phyloP scores from a whole-genome alignment of 1,284 basidiomycete genomes.

The Melanopsichium pennsylvanicum region DNA sequence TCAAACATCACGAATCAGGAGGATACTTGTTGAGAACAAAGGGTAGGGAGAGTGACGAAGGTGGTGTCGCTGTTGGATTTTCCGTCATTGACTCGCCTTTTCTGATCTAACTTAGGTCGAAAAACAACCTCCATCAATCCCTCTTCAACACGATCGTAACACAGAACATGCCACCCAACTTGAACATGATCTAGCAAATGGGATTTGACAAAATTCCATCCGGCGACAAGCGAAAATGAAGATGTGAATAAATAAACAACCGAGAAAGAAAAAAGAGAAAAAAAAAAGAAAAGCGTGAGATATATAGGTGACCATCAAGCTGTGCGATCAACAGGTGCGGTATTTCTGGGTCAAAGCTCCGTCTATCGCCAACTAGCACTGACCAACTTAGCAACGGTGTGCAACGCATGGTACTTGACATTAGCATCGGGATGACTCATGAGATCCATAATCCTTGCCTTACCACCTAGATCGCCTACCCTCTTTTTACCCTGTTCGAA shows the following conservation, averaged over 20 bases:
- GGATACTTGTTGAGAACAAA: conserved; percentile 93
- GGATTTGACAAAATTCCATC: too few relatives aligned
- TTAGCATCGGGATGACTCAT: conserved; percentile 88
- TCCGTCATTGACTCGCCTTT: conserved; percentile 84
- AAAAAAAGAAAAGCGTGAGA: background rate
- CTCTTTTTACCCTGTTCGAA: conserved; percentile 66
- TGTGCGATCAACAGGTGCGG: too few relatives aligned
- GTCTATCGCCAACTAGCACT: conserved; percentile 59
- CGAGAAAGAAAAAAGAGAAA: background rate
- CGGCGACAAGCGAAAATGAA: too few relatives aligned
- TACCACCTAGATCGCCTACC: conserved; percentile 83
- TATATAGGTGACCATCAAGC: too few relatives aligned
- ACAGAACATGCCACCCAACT: too few relatives aligned
- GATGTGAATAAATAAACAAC: background rate
- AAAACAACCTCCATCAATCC: too few relatives aligned
- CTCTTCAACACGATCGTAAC: too few relatives aligned
- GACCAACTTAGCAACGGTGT: conserved; percentile 56
- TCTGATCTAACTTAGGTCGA: conserved; percentile 71
- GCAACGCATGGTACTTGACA: conserved; percentile 86
- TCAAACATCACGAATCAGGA: conserved; percentile 71
- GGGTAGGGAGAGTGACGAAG: conserved; percentile 89
- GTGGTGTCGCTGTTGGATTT: conserved; percentile 90
- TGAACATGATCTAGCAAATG: too few relatives aligned
- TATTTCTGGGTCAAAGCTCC: background rate
- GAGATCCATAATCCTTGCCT: conserved; percentile 90